Evolutionary conservation across 306 rosid genomes (phyloP), one percentile per base, ranked within the genome.

Genomic region (Trifolium pratense): DNA sequence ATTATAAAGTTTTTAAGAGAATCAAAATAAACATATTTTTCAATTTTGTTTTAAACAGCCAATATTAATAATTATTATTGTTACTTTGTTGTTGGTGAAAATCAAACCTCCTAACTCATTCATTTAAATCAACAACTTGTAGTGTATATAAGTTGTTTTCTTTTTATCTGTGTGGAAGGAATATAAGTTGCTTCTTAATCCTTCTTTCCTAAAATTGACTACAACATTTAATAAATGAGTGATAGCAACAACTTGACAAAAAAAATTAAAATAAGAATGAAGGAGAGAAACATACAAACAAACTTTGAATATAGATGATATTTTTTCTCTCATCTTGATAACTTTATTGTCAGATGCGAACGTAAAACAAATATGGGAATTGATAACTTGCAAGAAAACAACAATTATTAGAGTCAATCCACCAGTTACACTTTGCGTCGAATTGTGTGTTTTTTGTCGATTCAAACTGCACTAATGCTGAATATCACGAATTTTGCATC

Each of bases 161-260:
- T 42, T 42, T 42, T 42, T 5, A 32, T 43, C 4, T 13, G 49
- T 43, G 49, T 43, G 49, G 49, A 43, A 1, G 49, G 49, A 43
- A 43, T 43, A 13, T 55, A 68, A 48, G 74, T 49, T 69, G 32
- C 74, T 32, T 69, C 32, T 17, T 51, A 20, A 51, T 69, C 62
- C 62, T 51, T 20, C 74, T 52, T 51, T 32, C 74, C 17, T 32
- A 51, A 46, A 31, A 51, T 69, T 69, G 74, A 51, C 74, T 31
- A 9, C 10, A 12, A 69, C 52, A 51, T 46, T 68, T 9, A 46
- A 46, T 7, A n/a, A 26, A 46, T 10, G 43, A 29, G n/a, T 32
- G 58, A 68, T 48, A 25, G 21, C 14, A 57, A 67, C 72, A 48
- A 16, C 31, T 45, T 29, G 73, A 48, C 43, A 68, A 15, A 1